phyloP scores from a whole-genome alignment of 768 basidiomycete species.

The Macrocybe gigantea region DNA sequence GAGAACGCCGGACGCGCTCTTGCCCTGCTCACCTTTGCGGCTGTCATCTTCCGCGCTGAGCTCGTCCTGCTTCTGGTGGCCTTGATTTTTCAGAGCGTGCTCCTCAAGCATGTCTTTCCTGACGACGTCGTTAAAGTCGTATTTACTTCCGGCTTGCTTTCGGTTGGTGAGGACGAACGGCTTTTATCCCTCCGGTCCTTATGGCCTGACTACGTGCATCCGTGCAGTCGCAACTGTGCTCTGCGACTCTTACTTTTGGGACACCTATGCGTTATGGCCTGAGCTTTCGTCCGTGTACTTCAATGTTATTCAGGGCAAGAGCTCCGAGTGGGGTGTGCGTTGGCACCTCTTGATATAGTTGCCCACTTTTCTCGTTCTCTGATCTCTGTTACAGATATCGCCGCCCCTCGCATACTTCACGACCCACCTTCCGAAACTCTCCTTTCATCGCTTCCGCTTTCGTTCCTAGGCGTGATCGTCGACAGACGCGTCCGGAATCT shows the following conservation, averaged over 20 bases:
- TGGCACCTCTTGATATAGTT: background rate
- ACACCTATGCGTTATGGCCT: slow-evolving; percentile 71
- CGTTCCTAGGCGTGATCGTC: slow-evolving; percentile 41
- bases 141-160: slow-evolving; percentile 37
- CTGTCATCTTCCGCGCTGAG: slow-evolving; percentile 78
- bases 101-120: slow-evolving; percentile 36
- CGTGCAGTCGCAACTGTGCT: slow-evolving; percentile 48
- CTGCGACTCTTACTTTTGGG: slow-evolving; percentile 89
- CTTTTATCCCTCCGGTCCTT: background rate
- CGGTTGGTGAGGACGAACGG: slow-evolving; percentile 38
- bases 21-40: slow-evolving; percentile 55
- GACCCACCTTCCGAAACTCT: slow-evolving; percentile 74
- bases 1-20: slow-evolving; percentile 37
- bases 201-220: background rate
- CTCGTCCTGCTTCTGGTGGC: slow-evolving; percentile 61
- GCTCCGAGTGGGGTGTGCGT: slow-evolving; percentile 88
- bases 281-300: slow-evolving; percentile 76
- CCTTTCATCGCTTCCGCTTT: slow-evolving; percentile 55
- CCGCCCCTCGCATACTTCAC: slow-evolving; percentile 65
- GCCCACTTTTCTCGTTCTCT: background rate
- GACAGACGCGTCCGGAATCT: slow-evolving; percentile 48
- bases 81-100: slow-evolving; percentile 49
- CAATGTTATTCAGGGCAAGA: slow-evolving; percentile 85
- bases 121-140: slow-evolving; percentile 42
- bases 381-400: slow-evolving; percentile 45